Evolutionary conservation across 768 basidiomycete species (phyloP).

Genomic region (Ramaria rubella): DNA sequence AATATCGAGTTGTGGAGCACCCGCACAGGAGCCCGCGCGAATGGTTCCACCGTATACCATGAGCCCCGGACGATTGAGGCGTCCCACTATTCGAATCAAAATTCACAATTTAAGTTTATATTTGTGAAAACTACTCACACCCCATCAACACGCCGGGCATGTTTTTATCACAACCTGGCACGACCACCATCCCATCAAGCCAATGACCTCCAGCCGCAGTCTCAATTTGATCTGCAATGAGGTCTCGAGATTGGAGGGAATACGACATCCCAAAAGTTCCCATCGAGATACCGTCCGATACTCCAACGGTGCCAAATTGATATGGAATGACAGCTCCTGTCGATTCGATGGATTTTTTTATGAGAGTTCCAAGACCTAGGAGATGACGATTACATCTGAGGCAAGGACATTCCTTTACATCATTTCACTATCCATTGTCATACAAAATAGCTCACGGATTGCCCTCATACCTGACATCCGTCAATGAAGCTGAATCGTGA

Average conservation of each 20-base stretch:
- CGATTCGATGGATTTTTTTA: slow-evolving; percentile 69
- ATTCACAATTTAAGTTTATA: slow-evolving; percentile 1
- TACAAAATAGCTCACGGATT: slow-evolving; percentile 77
- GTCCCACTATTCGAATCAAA: slow-evolving; percentile 54
- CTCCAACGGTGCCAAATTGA: slow-evolving; percentile 96
- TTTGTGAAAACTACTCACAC: slow-evolving; percentile 44
- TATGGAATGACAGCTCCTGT: slow-evolving; percentile 77
- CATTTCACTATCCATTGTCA: neutral
- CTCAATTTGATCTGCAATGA: slow-evolving; percentile 97
- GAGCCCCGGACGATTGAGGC: slow-evolving; percentile 89
- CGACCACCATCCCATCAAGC: slow-evolving; percentile 94
- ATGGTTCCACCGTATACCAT: slow-evolving; percentile 99
- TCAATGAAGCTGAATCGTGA: neutral
- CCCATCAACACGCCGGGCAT: slow-evolving; percentile 99
- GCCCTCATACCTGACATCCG: slow-evolving; percentile 80
- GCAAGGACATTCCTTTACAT: neutral
- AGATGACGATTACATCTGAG: slow-evolving; percentile 91
- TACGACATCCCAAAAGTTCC: slow-evolving; percentile 91
- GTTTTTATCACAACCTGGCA: slow-evolving; percentile 99
- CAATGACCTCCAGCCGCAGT: slow-evolving; percentile 95
- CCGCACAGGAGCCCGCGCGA: slow-evolving; percentile 85
- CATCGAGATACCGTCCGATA: slow-evolving; percentile 98
- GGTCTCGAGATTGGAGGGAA: slow-evolving; percentile 95
- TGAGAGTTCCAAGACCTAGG: slow-evolving; percentile 77
- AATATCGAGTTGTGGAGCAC: slow-evolving; percentile 83